These are phyloP conservation scores for Vitis riparia DNA, from an alignment of 164 flowering plant species.

Conservation along the genomic window DNA sequence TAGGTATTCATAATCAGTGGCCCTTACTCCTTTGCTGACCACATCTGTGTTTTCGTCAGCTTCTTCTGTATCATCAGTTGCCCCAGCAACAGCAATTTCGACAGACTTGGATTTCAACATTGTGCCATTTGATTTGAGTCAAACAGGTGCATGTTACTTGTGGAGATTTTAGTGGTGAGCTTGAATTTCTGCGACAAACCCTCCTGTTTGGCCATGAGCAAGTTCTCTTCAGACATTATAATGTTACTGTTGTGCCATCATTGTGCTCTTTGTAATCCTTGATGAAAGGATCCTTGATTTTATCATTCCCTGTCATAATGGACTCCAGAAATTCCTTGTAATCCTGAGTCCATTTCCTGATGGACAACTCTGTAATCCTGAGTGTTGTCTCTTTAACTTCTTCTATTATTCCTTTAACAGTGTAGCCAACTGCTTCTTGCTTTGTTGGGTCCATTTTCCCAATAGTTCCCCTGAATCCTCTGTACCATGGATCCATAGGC, in stretches of 20 bases:
- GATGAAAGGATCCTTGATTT: slow-evolving; percentile 73
- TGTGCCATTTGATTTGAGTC: slow-evolving; percentile 47
- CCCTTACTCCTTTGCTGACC: slow-evolving; percentile 31
- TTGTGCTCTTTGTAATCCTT: slow-evolving; percentile 50
- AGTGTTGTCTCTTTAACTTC: slow-evolving; percentile 72
- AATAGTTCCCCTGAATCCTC: slow-evolving; percentile 75
- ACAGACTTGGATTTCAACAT: slow-evolving; percentile 6
- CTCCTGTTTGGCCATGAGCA: slow-evolving; percentile 64
- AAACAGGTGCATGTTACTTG: slow-evolving; percentile 95
- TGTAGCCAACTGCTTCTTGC: slow-evolving; percentile 64
- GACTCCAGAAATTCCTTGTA: slow-evolving; percentile 77
- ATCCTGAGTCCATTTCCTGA: slow-evolving; percentile 87
- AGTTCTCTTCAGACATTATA: slow-evolving; percentile 69
- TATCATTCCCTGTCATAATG: slow-evolving; percentile 42
- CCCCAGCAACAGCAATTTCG: slow-evolving; percentile 56
- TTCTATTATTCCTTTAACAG: slow-evolving; percentile 67
- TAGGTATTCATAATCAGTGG: slow-evolving; percentile 63
- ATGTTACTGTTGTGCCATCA: slow-evolving; percentile 48
- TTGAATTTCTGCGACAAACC: slow-evolving; percentile 83
- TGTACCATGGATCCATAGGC: slow-evolving; percentile 98
- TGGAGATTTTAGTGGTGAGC: slow-evolving; percentile 71
- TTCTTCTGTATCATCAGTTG: slow-evolving; percentile 50
- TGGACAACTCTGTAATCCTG: slow-evolving; percentile 73
- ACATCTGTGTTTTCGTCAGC: slow-evolving; percentile 46
- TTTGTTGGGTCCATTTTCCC: slow-evolving; percentile 58